Base-by-base conservation (phyloP, 768 basidiomycete species). In the Clathrus columnatus region DNA sequence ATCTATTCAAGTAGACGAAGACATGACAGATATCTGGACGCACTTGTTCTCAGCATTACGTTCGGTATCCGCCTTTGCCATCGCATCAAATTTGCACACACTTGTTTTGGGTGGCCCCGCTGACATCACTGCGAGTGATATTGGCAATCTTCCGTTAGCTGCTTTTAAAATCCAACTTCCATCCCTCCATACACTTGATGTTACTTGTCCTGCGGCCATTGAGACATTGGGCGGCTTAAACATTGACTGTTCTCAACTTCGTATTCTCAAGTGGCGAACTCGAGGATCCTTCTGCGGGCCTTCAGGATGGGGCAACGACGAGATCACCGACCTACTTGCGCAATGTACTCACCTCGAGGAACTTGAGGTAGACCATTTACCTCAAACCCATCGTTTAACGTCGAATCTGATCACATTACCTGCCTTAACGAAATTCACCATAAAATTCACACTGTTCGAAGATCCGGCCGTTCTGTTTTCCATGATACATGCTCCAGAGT, bases 311-410 rank as follows among this genome's bases (percentile, higher is more conserved):
- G 2, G 51, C 27, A 23, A 24, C 32, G 16, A 32, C 54, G 44
- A 11, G 17, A 27, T 55, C n/a, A 21, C 54, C 2, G 27, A 45
- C 4, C 29, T 55, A 17, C 29, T 55, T 16, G 29, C 21, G 14
- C 26, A 29, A n/a, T 55, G 46, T 24, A 27, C 44, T 32, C 46
- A 55, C 54, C 44, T 55, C 26, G 54, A 55, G 48, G 54, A 55
- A 28, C 48, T 43, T 45, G 45, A 55, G 48, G 29, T 55, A 26
- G 29, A 29, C 14, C 54, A 47, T 17, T 36, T 36, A 11, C 36
- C 36, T 14, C 42, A 43, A 14, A 17, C 54, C 10, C 45, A 55
- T n/a, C 41, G 45, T 5, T 14, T n/a, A 1, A 7, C 43, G 10
- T 30, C 54, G 2, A 32, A 26, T 8, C 20, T 21, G 2, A 47